Percentiles rank a stretch among this genome's conserved stretches.
phyloP scores from a whole-genome alignment of 352 stramenopile genomes.

The Phytophthora multivora region DNA sequence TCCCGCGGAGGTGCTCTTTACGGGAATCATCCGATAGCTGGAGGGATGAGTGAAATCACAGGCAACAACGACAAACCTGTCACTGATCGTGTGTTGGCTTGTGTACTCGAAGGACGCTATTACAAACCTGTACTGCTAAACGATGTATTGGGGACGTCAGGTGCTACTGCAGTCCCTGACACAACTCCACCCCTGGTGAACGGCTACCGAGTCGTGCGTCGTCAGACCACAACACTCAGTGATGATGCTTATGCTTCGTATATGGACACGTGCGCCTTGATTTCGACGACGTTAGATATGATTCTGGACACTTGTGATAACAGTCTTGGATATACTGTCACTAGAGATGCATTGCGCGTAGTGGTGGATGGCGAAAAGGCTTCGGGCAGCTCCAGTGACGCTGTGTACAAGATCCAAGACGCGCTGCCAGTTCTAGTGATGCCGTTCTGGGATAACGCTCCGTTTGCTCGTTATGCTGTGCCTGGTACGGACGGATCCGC shows the following conservation, averaged over 20 bases:
- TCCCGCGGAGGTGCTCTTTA: constrained; percentile 4
- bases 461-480: constrained; percentile 30
- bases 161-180: constrained; percentile 7
- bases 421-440: constrained; percentile 50
- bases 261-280: constrained; percentile 30
- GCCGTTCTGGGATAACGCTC: constrained; percentile 48
- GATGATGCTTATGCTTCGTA: constrained; percentile 22
- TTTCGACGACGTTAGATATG: constrained; percentile 30
- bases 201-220: constrained; percentile 33
- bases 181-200: constrained; percentile 12
- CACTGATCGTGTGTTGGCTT: constrained; percentile 55
- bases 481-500: constrained; percentile 42
- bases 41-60: constrained; percentile 23
- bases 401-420: constrained; percentile 31
- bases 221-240: constrained; percentile 12
- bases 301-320: constrained; percentile 36
- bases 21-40: constrained; percentile 20
- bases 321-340: constrained; percentile 34
- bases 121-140: constrained; percentile 45
- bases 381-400: constrained; percentile 15
- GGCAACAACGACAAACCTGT: constrained; percentile 57
- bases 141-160: constrained; percentile 27
- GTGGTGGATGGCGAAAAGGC: constrained; percentile 25
- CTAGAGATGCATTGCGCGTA: constrained; percentile 27
- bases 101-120: constrained; percentile 37